These are phyloP conservation scores for Hordeum marinum DNA, from an alignment of 176 grass and related monocot species.

Conservation along the genomic window DNA sequence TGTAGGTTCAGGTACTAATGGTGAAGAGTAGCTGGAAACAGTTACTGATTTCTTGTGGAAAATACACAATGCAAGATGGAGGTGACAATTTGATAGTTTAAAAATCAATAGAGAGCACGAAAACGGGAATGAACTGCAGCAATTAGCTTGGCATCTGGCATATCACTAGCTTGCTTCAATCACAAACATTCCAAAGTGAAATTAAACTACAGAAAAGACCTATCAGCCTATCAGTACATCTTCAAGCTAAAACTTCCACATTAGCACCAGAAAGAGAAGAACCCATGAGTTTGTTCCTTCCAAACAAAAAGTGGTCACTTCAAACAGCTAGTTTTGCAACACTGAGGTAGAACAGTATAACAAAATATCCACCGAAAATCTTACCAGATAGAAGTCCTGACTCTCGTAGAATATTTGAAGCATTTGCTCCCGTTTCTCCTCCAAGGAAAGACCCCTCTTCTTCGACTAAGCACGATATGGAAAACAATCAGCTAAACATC, in stretches of 20 bases:
- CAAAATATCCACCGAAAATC: not conserved
- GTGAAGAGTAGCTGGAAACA: not conserved
- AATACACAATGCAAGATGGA: not conserved
- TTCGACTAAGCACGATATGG: slow-evolving; percentile 53
- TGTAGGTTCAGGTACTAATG: not conserved
- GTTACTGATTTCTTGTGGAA: not conserved
- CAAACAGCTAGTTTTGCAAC: not conserved
- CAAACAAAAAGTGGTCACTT: not conserved
- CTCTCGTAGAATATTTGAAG: slow-evolving; percentile 92
- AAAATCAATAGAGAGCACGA: not conserved
- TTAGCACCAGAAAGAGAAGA: not conserved
- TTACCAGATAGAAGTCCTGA: slow-evolving; percentile 91
- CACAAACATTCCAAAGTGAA: not conserved
- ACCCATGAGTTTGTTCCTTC: not conserved
- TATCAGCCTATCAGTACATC: not conserved
- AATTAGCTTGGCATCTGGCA: not conserved
- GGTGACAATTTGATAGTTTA: not conserved
- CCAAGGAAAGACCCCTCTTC: slow-evolving; percentile 93
- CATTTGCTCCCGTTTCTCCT: slow-evolving; percentile 97
- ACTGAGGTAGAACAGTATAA: not conserved
- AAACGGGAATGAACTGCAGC: not conserved
- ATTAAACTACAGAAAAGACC: not conserved
- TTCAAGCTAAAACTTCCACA: not conserved
- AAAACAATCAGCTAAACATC: slow-evolving; percentile 9
- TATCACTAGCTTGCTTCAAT: not conserved